A percentile compares a stretch with the other conserved stretches of the same genome.
These are phyloP conservation scores for Pestalotiopsis fici DNA, from an alignment of 2,329 filamentous ascomycete genomes.

Conservation along the genomic window DNA sequence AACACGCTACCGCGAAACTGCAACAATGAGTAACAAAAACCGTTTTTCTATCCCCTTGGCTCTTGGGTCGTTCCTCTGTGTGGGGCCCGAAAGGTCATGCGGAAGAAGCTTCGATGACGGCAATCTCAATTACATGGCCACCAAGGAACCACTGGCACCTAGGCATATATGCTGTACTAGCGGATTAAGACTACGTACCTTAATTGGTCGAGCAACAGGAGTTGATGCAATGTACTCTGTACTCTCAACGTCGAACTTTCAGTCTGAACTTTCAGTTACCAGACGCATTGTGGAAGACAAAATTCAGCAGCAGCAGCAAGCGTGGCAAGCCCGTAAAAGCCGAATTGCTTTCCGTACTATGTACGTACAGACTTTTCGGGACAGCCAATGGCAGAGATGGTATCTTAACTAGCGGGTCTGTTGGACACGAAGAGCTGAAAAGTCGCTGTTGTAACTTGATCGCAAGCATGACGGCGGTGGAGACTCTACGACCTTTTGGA, in stretches of 20 bases:
- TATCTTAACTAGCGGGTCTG: neutral
- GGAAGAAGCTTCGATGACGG: neutral
- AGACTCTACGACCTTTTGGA: slow-evolving; percentile 7
- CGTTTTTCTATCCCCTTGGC: neutral
- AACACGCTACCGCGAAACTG: neutral
- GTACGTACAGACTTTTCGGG: neutral
- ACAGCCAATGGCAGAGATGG: neutral
- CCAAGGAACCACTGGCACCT: neutral
- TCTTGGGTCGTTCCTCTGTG: neutral
- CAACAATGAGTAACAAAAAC: neutral
- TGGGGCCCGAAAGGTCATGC: neutral
- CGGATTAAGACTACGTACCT: neutral
- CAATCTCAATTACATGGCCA: slow-evolving; percentile 5
- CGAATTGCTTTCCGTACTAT: neutral
- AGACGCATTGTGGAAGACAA: neutral
- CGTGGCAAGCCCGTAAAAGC: neutral
- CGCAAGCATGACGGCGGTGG: slow-evolving; percentile 10
- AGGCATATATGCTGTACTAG: neutral
- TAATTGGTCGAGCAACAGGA: no score
- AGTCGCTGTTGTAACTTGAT: neutral
- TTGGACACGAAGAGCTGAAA: neutral
- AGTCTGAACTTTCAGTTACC: no score
- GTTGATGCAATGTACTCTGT: no score
- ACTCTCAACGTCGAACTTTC: no score
- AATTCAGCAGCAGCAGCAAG: neutral